These are phyloP conservation scores for Barnettozyma pratensis DNA, from an alignment of 805 yeast genomes.

Conservation along the genomic window DNA sequence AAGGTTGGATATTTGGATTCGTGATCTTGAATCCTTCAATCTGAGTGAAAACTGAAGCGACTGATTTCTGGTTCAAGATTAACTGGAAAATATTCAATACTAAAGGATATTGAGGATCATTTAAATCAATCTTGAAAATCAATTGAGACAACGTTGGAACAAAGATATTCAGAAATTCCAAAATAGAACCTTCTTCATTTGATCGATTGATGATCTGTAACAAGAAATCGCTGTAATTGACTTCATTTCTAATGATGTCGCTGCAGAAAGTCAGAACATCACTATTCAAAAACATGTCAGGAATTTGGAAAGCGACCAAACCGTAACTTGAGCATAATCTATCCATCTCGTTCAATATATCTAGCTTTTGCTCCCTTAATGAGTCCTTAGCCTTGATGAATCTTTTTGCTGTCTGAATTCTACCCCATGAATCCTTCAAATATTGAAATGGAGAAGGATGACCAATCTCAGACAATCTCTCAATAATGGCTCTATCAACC, in stretches of 20 bases:
- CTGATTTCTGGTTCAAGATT: constrained; percentile 52
- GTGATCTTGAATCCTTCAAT: constrained; percentile 49
- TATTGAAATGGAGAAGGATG: constrained; percentile 42
- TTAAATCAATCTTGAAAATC: constrained; percentile 35
- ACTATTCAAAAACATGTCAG: constrained; percentile 40
- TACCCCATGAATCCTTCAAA: constrained; percentile 40
- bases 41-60: constrained; percentile 55
- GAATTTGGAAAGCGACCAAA: constrained; percentile 60
- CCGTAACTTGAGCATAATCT: constrained; percentile 57
- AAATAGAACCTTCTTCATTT: constrained; percentile 57
- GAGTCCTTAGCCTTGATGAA: constrained; percentile 37
- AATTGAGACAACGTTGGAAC: constrained; percentile 34
- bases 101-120: constrained; percentile 46
- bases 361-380: constrained; percentile 31
- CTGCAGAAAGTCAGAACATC: constrained; percentile 24
- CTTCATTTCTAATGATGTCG: constrained; percentile 27
- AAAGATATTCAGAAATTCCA: constrained; percentile 54
- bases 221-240: constrained; percentile 41
- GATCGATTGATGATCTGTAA: constrained; percentile 53
- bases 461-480: constrained; percentile 51
- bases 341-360: constrained; percentile 43
- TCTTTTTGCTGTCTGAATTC: constrained; percentile 38
- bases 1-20: constrained; percentile 36
- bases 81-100: constrained; percentile 52
- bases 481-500: constrained; percentile 50